A percentile compares a stretch with the other conserved stretches of the same genome.
These are phyloP conservation scores for Venturia asperata DNA, from an alignment of 2,329 filamentous ascomycete genomes.

Conservation along the genomic window DNA sequence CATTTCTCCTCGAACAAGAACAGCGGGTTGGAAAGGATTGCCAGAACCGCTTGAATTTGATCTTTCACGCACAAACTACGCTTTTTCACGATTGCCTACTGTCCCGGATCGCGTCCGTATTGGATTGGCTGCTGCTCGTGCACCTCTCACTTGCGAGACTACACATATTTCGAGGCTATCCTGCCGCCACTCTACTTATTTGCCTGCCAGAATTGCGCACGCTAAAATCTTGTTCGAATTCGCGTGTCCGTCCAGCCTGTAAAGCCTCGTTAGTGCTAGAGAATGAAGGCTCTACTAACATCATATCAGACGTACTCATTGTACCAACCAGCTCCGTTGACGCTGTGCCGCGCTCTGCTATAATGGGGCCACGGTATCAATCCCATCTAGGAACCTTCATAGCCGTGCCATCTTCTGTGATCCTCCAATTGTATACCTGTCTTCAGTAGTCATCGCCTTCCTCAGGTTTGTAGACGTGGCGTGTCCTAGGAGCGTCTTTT, in stretches of 20 bases:
- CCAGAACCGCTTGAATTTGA: too few relatives aligned
- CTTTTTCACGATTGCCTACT: too few relatives aligned
- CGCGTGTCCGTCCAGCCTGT: background rate
- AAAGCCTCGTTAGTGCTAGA: background rate
- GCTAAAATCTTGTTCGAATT: background rate
- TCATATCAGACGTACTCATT: background rate
- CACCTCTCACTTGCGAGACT: background rate
- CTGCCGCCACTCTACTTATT: background rate
- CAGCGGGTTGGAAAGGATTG: too few relatives aligned
- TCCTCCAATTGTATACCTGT: slow-evolving; percentile 45
- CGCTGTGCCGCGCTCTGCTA: background rate
- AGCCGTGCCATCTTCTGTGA: background rate
- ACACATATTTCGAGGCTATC: background rate
- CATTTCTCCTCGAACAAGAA: too few relatives aligned
- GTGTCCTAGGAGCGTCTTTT: slow-evolving; percentile 74
- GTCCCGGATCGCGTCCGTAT: too few relatives aligned
- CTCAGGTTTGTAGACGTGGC: slow-evolving; percentile 77
- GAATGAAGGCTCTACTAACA: background rate
- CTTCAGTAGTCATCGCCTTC: slow-evolving; percentile 33
- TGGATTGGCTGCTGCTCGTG: too few relatives aligned
- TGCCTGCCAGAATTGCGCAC: background rate
- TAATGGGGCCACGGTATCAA: background rate
- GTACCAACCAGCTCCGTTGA: background rate
- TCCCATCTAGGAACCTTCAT: background rate
- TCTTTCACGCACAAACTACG: too few relatives aligned